Conservation (phyloP, 1,284 basidiomycete genomes). For the Cutaneotrichosporon dermatis region DNA sequence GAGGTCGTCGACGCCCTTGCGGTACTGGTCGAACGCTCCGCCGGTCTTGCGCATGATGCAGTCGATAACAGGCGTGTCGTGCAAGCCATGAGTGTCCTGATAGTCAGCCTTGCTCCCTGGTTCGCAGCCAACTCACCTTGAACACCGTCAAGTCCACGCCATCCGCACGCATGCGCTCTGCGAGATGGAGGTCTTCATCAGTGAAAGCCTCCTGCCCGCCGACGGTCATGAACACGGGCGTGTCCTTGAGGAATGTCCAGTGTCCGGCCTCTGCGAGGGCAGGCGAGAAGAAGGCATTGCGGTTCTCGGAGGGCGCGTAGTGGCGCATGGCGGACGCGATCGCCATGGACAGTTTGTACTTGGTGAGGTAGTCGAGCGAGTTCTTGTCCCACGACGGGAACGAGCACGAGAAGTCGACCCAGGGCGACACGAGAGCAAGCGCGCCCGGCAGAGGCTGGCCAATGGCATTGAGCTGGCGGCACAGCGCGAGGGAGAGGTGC, state of each 20-base stretch:
- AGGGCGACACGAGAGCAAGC: slow-evolving; percentile 57
- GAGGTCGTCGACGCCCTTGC: background rate
- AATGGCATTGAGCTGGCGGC: slow-evolving; percentile 9
- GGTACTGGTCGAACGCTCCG: background rate
- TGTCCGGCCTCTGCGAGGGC: slow-evolving; percentile 14
- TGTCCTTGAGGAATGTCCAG: slow-evolving; percentile 20
- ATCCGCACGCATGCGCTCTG: slow-evolving; percentile 27
- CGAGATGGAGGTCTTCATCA: slow-evolving; percentile 31
- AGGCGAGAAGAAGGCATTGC: slow-evolving; percentile 22
- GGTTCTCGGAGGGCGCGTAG: slow-evolving; percentile 7
- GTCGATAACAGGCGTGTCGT: slow-evolving; percentile 1
- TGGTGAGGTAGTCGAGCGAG: slow-evolving; percentile 14
- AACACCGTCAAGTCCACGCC: slow-evolving; percentile 25
- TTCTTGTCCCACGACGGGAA: slow-evolving; percentile 11
- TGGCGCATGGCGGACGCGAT: slow-evolving; percentile 20
- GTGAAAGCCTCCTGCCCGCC: slow-evolving; percentile 36
- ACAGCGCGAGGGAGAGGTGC: slow-evolving; percentile 13
- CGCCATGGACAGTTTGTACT: slow-evolving; percentile 1
- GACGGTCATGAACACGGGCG: slow-evolving; percentile 32
- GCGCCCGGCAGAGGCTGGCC: slow-evolving; percentile 50
- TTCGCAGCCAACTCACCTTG: slow-evolving; percentile 1
- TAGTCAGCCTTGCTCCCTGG: background rate
- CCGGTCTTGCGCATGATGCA: background rate
- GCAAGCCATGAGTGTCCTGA: slow-evolving; percentile 1
- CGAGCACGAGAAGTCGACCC: slow-evolving; percentile 52